Evolutionary conservation across 768 basidiomycete genomes (phyloP).

Genomic region (Crepidotus variabilis): DNA sequence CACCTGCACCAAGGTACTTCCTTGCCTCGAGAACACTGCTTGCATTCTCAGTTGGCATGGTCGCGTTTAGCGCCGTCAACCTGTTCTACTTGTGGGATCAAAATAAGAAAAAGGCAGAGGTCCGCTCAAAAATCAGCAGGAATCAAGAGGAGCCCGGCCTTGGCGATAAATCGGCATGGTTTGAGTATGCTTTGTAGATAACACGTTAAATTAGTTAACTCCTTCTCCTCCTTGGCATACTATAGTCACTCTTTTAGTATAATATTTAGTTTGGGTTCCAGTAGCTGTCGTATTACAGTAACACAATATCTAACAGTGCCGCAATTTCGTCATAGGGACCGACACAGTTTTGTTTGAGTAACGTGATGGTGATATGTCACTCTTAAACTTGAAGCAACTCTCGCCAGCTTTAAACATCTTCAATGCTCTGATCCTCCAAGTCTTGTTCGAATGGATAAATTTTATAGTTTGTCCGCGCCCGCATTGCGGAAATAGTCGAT

Average conservation of each 20-base stretch:
- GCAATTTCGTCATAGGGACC: too few species aligned
- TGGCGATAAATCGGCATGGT: conserved; percentile 54
- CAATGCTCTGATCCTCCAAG: too few species aligned
- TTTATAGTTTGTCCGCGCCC: too few species aligned
- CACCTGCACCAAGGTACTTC: conserved; percentile 45
- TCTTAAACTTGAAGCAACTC: too few species aligned
- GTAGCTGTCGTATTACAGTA: too few species aligned
- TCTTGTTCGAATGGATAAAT: too few species aligned
- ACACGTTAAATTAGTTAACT: background rate
- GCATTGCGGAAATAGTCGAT: too few species aligned
- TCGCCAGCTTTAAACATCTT: too few species aligned
- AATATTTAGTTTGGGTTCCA: background rate
- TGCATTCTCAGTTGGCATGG: conserved; percentile 36
- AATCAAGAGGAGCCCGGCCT: conserved; percentile 36
- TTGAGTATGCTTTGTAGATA: conserved; percentile 41
- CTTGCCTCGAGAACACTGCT: conserved; percentile 42
- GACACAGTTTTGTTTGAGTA: too few species aligned
- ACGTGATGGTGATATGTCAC: too few species aligned
- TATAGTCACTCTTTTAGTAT: background rate
- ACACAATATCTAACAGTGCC: too few species aligned
- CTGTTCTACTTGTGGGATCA: conserved; percentile 34
- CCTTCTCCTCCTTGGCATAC: background rate
- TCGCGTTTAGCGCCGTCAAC: conserved; percentile 33
- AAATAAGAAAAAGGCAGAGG: conserved; percentile 42
- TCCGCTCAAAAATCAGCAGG: conserved; percentile 24